Evolutionary conservation across 73 alveolate species (phyloP).

Genomic region (Uronychia setigera): DNA sequence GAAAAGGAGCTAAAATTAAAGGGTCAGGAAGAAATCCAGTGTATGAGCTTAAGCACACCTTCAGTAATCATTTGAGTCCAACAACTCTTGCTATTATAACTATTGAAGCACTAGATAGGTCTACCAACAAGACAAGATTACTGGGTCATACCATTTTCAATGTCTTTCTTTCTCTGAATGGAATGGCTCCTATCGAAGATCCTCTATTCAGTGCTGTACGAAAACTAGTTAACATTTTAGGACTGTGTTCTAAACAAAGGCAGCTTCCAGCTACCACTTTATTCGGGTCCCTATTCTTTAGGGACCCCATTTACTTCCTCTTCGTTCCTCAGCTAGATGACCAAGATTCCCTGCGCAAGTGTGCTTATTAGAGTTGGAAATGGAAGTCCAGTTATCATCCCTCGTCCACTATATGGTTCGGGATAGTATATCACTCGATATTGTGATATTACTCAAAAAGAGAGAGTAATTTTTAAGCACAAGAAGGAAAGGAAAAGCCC

Average conservation of each 20-base stretch:
- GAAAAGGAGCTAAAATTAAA: too few relatives aligned
- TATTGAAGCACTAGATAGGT: neutral
- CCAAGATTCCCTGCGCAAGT: neutral
- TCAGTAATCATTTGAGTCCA: conserved; percentile 38
- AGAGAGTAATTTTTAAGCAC: conserved; percentile 59
- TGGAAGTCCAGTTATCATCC: neutral
- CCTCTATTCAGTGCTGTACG: neutral
- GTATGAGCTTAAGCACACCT: conserved; percentile 77
- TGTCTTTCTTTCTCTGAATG: conserved; percentile 40
- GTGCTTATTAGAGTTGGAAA: neutral
- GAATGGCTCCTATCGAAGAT: conserved; percentile 9
- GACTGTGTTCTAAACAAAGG: conserved; percentile 73
- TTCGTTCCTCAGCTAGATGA: conserved; percentile 52
- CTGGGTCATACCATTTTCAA: neutral
- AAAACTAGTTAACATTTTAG: conserved; percentile 11
- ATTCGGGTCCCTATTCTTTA: conserved; percentile 66
- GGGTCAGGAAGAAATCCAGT: conserved; percentile 44
- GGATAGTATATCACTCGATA: neutral
- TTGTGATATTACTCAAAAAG: neutral
- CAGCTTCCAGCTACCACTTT: conserved; percentile 74
- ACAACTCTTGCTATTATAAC: neutral
- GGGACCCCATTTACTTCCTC: conserved; percentile 39
- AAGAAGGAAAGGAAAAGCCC: conserved; percentile 54
- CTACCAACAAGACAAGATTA: neutral
- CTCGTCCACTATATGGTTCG: neutral